Percentiles rank a stretch among this genome's conserved stretches.
Conservation (phyloP, 208 protist genomes). For the Wallacemonas sp. region DNA sequence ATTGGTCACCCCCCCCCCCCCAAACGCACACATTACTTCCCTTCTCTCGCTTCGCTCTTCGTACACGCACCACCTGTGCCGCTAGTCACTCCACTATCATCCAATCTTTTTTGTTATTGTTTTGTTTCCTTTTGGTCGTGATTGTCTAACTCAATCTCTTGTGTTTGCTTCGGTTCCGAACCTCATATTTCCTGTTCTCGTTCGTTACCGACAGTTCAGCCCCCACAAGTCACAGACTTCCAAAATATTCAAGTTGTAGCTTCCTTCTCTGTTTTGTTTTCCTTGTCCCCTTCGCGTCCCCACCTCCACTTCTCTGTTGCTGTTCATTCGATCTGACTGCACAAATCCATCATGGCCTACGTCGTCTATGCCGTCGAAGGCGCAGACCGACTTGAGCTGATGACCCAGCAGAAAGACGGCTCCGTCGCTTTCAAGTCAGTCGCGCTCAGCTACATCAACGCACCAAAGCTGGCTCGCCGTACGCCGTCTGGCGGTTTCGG, state of each 20-base stretch:
- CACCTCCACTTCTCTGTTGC: no score
- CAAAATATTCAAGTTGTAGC: no score
- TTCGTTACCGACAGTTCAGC: background rate
- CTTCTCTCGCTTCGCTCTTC: no score
- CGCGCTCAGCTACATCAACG: constrained; percentile 86
- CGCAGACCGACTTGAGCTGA: constrained; percentile 82
- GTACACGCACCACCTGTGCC: background rate
- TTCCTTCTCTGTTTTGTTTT: constrained; percentile 21
- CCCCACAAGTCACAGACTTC: background rate
- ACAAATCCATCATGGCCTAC: constrained; percentile 55
- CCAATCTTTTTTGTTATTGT: constrained; percentile 7
- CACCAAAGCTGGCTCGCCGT: constrained; percentile 65
- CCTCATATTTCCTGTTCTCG: constrained; percentile 6
- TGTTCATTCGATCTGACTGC: no score
- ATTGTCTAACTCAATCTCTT: no score
- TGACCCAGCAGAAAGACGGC: constrained; percentile 27
- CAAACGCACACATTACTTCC: no score
- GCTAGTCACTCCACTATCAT: constrained; percentile 2
- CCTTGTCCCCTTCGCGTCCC: background rate
- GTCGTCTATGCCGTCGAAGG: constrained; percentile 83
- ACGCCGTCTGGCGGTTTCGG: constrained; percentile 60
- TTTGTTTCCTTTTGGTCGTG: no score
- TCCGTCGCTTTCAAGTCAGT: constrained; percentile 54
- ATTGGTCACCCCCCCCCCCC: no score
- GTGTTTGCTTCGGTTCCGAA: no score